Percentiles rank a stretch among this genome's conserved stretches.
Evolutionary conservation across 345 rosid genomes (phyloP).

Genomic region (Psidium guajava): DNA sequence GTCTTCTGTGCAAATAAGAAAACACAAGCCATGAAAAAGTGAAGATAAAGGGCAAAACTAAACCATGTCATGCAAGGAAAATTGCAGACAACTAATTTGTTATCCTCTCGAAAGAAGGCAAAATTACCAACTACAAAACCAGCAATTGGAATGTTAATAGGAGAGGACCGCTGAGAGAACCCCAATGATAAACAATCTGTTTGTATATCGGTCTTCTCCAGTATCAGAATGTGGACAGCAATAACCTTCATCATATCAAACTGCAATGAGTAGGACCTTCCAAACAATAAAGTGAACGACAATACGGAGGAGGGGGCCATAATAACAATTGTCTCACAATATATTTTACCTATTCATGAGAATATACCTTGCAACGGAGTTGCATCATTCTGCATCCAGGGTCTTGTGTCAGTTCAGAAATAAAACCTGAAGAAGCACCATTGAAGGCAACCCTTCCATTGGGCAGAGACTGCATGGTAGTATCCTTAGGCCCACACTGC

Average conservation of each 20-base stretch:
- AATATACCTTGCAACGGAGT: constrained; percentile 55
- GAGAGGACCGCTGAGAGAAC: constrained; percentile 10
- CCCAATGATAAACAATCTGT: constrained; percentile 9
- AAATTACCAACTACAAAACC: constrained; percentile 71
- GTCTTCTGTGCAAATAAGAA: constrained; percentile 39
- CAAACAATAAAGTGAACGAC: not conserved
- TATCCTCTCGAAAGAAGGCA: not conserved
- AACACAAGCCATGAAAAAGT: not conserved
- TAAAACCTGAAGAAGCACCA: constrained; percentile 27
- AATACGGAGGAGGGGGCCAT: not conserved
- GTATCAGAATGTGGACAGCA: constrained; percentile 39
- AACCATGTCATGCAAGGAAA: not conserved
- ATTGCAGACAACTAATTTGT: not conserved
- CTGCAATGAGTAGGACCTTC: not conserved
- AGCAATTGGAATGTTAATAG: constrained; percentile 59
- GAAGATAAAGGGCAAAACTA: not conserved
- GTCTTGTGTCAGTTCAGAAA: constrained; percentile 23
- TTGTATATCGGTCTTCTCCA: constrained; percentile 28
- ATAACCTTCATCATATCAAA: constrained; percentile 44
- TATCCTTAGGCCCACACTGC: constrained; percentile 4
- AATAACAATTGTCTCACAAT: not conserved
- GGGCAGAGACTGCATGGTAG: constrained; percentile 7
- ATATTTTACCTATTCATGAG: not conserved
- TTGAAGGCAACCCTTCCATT: constrained; percentile 5
- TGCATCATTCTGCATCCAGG: constrained; percentile 20